Base-by-base conservation (phyloP, 2,329 filamentous ascomycete genomes). In the Sordariomycetes sp. region DNA sequence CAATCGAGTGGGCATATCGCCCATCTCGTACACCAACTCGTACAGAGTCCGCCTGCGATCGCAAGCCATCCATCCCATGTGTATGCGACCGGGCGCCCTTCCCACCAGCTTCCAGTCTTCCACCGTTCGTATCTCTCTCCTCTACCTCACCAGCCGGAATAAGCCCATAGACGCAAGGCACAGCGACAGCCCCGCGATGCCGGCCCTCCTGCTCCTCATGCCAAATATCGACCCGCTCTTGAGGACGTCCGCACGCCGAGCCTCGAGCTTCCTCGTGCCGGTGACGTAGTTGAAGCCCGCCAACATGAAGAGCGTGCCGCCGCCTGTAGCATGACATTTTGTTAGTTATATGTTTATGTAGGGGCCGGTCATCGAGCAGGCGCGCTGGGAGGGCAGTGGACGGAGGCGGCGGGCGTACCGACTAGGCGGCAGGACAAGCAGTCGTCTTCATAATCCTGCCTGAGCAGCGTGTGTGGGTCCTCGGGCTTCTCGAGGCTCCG, bases 201-300 rank as follows among this genome's bases (percentile, higher is more conserved):
- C 88, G 43, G 83, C 64, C 64, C 80, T 81, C 60, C 89, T 80
- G 64, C 85, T 87, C 61, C 81, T 80, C 79, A 91, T 86, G 60
- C 88, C 87, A 66, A 91, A 86, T 64, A 83, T 79, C 28, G 86
- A 87, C 53, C 82, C 81, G 72, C 86, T 88, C 67, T 81, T 77
- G 60, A 90, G 72, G 61, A 92, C 89, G 60, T 74, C 71, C n/a
- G 78, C 76, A 61, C 80, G 78, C 68, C 89, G 86, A 64, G 79
- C 76, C 64, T 84, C 79, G 34, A 94, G 80, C 70, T 92, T 88
- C 55, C 77, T 76, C 71, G 85, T 87, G 59, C 89, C 89, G 3
- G 87, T 88, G 61, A 84, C 76, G 72, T 91, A 92, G 70, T 85
- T 91, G 72, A 92, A 94, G 1, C 79, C 84, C 3, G 85, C 89